phyloP scores from a whole-genome alignment of 2,329 filamentous ascomycete species.

The Talaromyces funiculosus region DNA sequence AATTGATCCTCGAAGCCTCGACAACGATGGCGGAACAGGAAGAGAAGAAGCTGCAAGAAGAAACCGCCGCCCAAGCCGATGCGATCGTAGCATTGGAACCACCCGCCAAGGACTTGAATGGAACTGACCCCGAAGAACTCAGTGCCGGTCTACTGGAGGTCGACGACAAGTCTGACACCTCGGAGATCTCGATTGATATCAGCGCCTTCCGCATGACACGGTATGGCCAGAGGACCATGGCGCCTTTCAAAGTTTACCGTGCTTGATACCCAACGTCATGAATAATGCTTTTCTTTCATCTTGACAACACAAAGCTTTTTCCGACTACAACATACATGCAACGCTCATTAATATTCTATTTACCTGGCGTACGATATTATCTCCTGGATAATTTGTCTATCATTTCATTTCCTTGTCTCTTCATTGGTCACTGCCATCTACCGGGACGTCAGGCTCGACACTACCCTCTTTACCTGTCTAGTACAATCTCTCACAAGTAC shows the following conservation, averaged over 20 bases:
- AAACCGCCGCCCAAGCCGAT: neutral
- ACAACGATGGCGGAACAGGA: conserved; percentile 11
- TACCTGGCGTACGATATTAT: no score
- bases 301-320: neutral
- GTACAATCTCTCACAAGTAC: neutral
- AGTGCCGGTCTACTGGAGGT: conserved; percentile 24
- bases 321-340: neutral
- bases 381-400: neutral
- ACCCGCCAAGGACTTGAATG: neutral
- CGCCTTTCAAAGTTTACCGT: neutral
- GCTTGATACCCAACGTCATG: neutral
- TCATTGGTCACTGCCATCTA: neutral
- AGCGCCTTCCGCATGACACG: conserved; percentile 26
- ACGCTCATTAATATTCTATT: neutral
- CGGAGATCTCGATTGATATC: conserved; percentile 32
- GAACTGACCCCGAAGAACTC: neutral
- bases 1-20: conserved; percentile 11
- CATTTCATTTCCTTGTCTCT: neutral
- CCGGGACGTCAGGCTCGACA: neutral
- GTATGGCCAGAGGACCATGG: conserved; percentile 11
- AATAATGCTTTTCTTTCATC: neutral
- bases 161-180: conserved; percentile 29
- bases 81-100: neutral
- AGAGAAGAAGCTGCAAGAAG: neutral
- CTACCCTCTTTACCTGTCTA: neutral